A percentile compares a stretch with the other conserved stretches of the same genome.
Evolutionary conservation across 2,329 filamentous ascomycete genomes (phyloP).

Genomic region (Fusarium bulbicola): DNA sequence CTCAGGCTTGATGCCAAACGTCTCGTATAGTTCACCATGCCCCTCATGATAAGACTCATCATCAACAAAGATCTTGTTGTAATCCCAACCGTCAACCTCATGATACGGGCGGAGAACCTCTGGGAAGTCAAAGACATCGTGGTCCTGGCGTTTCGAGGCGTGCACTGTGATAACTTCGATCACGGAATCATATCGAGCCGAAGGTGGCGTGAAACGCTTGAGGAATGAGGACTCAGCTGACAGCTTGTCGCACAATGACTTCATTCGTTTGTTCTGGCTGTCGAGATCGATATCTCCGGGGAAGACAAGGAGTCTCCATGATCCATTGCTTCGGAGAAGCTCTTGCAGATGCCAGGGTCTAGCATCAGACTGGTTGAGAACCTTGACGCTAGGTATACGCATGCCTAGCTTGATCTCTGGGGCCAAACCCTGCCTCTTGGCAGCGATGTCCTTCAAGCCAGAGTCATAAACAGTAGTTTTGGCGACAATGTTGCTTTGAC

Average conservation of each 20-base stretch:
- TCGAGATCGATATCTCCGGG: background rate
- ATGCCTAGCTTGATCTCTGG: conserved; percentile 58
- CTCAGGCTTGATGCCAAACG: conserved; percentile 63
- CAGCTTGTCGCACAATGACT: conserved; percentile 48
- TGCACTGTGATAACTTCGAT: conserved; percentile 72
- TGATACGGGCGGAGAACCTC: conserved; percentile 62
- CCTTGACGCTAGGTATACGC: conserved; percentile 67
- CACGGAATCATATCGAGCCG: conserved; percentile 42
- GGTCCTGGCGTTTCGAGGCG: conserved; percentile 57
- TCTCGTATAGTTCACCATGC: conserved; percentile 60
- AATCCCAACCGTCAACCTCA: conserved; percentile 61
- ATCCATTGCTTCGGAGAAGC: conserved; percentile 46
- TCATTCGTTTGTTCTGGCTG: background rate
- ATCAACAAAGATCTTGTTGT: conserved; percentile 66
- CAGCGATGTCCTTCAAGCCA: background rate
- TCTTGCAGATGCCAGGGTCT: conserved; percentile 69
- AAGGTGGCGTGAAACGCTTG: background rate
- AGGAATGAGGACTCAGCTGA: conserved; percentile 14
- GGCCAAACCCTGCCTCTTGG: conserved; percentile 44
- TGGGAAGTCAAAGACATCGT: conserved; percentile 50
- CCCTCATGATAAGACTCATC: conserved; percentile 63
- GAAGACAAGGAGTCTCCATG: conserved; percentile 66
- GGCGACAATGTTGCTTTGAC: conserved; percentile 18
- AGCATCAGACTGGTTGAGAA: conserved; percentile 65
- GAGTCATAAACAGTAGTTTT: background rate